Conservation (phyloP, 2,329 filamentous ascomycete genomes). For the Colletotrichum lentis region DNA sequence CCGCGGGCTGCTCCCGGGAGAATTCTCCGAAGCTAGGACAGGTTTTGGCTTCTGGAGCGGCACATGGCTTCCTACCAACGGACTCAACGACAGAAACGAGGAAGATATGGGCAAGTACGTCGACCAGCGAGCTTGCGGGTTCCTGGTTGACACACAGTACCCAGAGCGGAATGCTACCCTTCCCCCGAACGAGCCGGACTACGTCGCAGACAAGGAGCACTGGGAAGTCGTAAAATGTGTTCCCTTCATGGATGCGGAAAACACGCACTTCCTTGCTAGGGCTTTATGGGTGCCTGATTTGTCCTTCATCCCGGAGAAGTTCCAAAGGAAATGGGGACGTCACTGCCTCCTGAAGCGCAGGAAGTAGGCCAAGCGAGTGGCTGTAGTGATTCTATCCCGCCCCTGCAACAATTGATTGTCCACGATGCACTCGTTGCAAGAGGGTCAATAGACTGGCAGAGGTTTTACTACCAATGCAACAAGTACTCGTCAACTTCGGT, state of each 20-base stretch:
- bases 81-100: conserved; percentile 91
- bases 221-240: conserved; percentile 83
- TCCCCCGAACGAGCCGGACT: conserved; percentile 80
- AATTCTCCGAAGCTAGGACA: conserved; percentile 78
- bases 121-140: conserved; percentile 77
- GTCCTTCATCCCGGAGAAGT: conserved; percentile 72
- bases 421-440: background rate
- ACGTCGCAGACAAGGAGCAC: conserved; percentile 73
- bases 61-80: conserved; percentile 81
- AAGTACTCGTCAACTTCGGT: background rate
- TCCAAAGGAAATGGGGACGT: conserved; percentile 80
- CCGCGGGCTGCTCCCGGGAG: conserved; percentile 84
- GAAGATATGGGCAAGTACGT: conserved; percentile 90
- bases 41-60: conserved; percentile 80
- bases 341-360: conserved; percentile 82
- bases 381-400: background rate
- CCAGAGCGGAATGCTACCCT: conserved; percentile 59
- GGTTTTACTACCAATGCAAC: background rate
- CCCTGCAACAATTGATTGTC: background rate
- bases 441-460: too few species aligned
- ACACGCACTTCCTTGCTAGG: conserved; percentile 77
- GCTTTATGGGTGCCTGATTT: conserved; percentile 83
- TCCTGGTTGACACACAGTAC: conserved; percentile 88
- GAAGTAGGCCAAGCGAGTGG: conserved; percentile 34
- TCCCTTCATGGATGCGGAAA: conserved; percentile 80